Conservation (phyloP, 106 monocot species). For the Acorus calamus region DNA sequence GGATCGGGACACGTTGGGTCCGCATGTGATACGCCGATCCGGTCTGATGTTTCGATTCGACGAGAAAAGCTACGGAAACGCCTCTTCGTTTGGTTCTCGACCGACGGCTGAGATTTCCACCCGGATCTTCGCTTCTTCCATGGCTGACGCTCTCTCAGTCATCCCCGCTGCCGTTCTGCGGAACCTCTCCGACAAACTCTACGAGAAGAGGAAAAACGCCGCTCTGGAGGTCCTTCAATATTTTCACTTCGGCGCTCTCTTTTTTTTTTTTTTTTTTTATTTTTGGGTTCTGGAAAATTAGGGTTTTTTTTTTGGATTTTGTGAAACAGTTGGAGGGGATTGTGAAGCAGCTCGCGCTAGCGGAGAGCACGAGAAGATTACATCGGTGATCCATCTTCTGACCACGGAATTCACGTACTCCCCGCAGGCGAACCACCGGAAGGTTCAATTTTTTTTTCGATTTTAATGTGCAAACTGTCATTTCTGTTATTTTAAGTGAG, state of each 20-base stretch:
- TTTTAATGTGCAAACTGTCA: neutral
- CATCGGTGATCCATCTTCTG: slow-evolving; percentile 47
- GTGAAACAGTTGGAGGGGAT: slow-evolving; percentile 48
- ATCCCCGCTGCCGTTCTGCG: slow-evolving; percentile 61
- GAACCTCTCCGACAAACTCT: slow-evolving; percentile 92
- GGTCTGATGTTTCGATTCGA: slow-evolving; percentile 13
- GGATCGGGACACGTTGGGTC: too few relatives aligned
- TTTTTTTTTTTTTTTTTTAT: neutral
- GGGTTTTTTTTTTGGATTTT: neutral
- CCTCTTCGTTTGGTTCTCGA: neutral
- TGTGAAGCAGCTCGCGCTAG: slow-evolving; percentile 54
- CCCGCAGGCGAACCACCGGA: slow-evolving; percentile 63
- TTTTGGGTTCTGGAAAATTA: neutral
- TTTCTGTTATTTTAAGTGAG: slow-evolving; percentile 2
- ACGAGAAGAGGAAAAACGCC: slow-evolving; percentile 98
- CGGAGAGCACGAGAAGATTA: slow-evolving; percentile 72
- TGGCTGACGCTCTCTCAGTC: slow-evolving; percentile 56
- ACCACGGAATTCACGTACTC: slow-evolving; percentile 52
- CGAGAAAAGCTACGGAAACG: slow-evolving; percentile 11
- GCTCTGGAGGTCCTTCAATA: slow-evolving; percentile 58
- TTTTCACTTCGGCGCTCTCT: neutral
- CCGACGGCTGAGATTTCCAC: neutral
- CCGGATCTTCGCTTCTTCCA: slow-evolving; percentile 6
- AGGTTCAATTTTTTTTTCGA: slow-evolving; percentile 35
- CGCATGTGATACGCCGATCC: too few relatives aligned